Evolutionary conservation across 2,329 filamentous ascomycete species (phyloP), one percentile per base, ranked within the genome.

Genomic region (Fusarium sp.): DNA sequence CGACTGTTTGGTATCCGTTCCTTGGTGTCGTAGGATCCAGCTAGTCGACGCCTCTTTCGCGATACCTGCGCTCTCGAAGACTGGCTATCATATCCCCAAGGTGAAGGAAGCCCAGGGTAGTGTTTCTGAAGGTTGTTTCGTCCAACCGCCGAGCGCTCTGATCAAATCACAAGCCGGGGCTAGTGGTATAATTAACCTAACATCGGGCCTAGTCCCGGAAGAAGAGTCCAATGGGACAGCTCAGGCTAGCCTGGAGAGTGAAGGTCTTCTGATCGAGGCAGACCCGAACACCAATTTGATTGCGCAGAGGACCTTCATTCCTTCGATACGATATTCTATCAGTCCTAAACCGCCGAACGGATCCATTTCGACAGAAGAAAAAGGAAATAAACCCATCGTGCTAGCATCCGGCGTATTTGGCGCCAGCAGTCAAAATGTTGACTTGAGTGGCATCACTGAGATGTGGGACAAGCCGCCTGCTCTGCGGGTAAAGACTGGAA

Each of bases 41-140:
- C 47, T 68, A 11, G 43, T 68, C 10, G 65, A 65, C 34, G 36
- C 52, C 4, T 65, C 65, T 4, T 68, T 65, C n/a, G 65, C 65
- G 3, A 30, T 68, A 10, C 13, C 56, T 13, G 57, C 61, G 7
- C 40, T 65, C 6, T 54, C 52, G 1, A 4, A 23, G n/a, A 18
- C 57, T 3, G 65, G 65, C 1, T 30, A 62, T 15, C 62, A 65
- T 23, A 7, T 68, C 5, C 52, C 52, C 4, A 40, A 40, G 31
- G 31, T 12, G 31, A 4, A 34, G 28, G 5, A 47, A 9, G 10
- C 30, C 30, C 6, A 16, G 37, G 12, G 31, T 10, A 31, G 34
- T 1, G 2, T 15, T 16, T 23, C 12, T 3, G 53, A 65, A 13
- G 52, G 46, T 10, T 62, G 23, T 12, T 54, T 41, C 16, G 30